Base-by-base conservation (phyloP, 306 rosid genomes). In the Styphnolobium japonicum region DNA sequence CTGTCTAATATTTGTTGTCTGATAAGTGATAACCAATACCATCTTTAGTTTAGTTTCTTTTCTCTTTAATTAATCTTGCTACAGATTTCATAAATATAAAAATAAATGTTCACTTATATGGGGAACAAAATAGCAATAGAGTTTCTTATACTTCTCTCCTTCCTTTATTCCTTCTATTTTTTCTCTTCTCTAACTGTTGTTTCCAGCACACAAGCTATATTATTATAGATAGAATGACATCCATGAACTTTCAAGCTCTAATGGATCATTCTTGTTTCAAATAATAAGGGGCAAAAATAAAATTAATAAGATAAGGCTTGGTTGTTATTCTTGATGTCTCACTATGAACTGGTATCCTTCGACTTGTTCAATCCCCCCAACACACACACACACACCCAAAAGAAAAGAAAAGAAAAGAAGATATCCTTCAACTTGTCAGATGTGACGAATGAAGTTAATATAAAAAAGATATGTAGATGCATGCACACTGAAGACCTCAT, bases 1-100 rank as follows among this genome's bases (percentile, higher is more conserved):
- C 51, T 80, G 76, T 73, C 63, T 77, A 67, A 51, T 46, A 57
- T 67, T 27, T 80, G 75, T 48, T 75, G 53, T 58, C 57, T 15
- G 53, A 29, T 21, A 61, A 78, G 9, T 22, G 65, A 40, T 65
- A 71, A 71, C 43, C 14, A 3, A 77, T 39, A 25, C 6, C 48
- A 34, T 33, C 10, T n/a, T 15, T 22, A 45, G 8, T 78, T 73
- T 46, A 7, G 49, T 10, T 10, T 10, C 42, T 64, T 73, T 77
- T 77, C 15, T 45, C 51, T 67, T 71, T 31, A 5, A 33, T 74
- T 63, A 60, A 51, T 42, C 73, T 77, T 23, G 27, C 46, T 14
- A 63, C 29, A 37, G 43, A 61, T 45, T 67, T 75, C 43, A 46
- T 46, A 58, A 27, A 55, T 6, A 16, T 16, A 56, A 48, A 58